Evolutionary conservation across 257 asterid genomes (phyloP).

Genomic region (Fraxinus quadrangulata): DNA sequence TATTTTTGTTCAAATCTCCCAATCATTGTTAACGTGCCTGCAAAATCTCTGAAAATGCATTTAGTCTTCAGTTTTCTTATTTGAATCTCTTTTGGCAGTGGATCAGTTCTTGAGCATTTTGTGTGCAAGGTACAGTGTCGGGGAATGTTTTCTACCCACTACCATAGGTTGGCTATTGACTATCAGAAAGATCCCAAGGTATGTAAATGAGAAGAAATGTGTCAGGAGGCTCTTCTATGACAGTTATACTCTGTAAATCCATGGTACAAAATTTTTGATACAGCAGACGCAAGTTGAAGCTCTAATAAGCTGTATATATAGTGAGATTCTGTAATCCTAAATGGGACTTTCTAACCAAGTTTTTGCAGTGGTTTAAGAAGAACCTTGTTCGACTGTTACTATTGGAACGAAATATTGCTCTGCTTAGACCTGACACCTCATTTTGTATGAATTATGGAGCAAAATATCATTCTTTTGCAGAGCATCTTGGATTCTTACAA

Average conservation of each 20-base stretch:
- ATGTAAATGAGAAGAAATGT: constrained; percentile 13
- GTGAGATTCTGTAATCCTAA: not conserved
- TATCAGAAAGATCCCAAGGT: constrained; percentile 83
- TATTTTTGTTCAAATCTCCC: constrained; percentile 1
- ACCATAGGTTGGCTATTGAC: constrained; percentile 83
- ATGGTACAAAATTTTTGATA: not conserved
- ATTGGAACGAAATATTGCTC: not conserved
- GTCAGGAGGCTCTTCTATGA: not conserved
- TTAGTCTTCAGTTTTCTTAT: constrained; percentile 18
- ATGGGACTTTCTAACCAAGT: not conserved
- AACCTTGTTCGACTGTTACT: not conserved
- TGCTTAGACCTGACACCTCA: not conserved
- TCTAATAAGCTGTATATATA: not conserved
- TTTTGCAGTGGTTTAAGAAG: not conserved
- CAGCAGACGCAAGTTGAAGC: not conserved
- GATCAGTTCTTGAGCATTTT: constrained; percentile 93
- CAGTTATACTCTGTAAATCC: constrained; percentile 11
- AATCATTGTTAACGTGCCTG: not conserved
- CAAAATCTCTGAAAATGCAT: constrained; percentile 11
- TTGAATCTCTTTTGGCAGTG: constrained; percentile 54
- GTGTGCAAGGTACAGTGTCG: constrained; percentile 76
- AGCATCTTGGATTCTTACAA: not conserved
- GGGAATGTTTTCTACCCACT: constrained; percentile 98
- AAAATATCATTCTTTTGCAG: not conserved
- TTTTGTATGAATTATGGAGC: not conserved